Conservation (phyloP, 2,329 filamentous ascomycete species). For the Aureobasidium sp. region DNA sequence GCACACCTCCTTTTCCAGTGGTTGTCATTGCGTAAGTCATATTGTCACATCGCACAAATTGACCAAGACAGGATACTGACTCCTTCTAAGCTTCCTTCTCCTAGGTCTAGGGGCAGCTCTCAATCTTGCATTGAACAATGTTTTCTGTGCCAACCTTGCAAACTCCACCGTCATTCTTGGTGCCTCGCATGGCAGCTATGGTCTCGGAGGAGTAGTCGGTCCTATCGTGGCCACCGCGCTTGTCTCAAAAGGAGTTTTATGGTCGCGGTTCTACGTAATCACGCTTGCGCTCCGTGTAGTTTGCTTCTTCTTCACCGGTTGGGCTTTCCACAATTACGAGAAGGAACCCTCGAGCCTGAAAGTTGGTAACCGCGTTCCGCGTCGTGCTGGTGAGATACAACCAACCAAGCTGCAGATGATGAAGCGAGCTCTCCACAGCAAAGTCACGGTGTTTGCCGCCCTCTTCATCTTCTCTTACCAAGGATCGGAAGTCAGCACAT, state of each 20-base stretch:
- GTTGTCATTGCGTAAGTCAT: conserved; percentile 46
- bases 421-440: conserved; percentile 45
- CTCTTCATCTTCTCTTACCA: conserved; percentile 83
- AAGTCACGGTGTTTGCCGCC: conserved; percentile 63
- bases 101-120: conserved; percentile 49
- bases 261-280: conserved; percentile 68
- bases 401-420: conserved; percentile 40
- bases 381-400: conserved; percentile 28
- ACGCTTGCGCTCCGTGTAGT: conserved; percentile 51
- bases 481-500: conserved; percentile 75
- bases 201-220: conserved; percentile 47
- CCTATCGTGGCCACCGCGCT: conserved; percentile 70
- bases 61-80: neutral
- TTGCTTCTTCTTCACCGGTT: conserved; percentile 53
- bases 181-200: conserved; percentile 57
- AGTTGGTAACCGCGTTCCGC: conserved; percentile 30
- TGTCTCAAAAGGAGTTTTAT: conserved; percentile 53
- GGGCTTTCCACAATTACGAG: conserved; percentile 65
- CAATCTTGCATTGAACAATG: conserved; percentile 49
- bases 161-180: conserved; percentile 50
- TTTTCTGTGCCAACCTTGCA: conserved; percentile 48
- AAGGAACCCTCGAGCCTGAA: conserved; percentile 46
- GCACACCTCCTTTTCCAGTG: conserved; percentile 61
- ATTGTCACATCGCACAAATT: neutral
- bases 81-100: conserved; percentile 53